Evolutionary conservation across 106 monocot genomes (phyloP).

Genomic region (Allium fistulosum): DNA sequence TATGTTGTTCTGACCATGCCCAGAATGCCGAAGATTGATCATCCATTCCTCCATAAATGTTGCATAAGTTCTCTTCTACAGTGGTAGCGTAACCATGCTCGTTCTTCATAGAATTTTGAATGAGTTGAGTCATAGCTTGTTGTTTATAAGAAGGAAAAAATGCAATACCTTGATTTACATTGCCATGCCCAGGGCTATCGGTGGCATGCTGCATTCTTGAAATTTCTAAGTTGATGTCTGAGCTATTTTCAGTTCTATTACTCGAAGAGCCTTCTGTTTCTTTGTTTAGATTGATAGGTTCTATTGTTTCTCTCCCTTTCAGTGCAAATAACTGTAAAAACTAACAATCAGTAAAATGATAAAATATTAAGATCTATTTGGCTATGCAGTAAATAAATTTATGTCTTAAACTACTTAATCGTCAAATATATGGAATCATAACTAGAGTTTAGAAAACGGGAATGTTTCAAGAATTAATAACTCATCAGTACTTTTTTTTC

Average conservation of each 20-base stretch:
- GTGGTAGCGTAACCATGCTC: constrained; percentile 9
- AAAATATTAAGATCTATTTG: too few species aligned
- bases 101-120: constrained; percentile 3
- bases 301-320: constrained; percentile 24
- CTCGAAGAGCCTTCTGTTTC: constrained; percentile 52
- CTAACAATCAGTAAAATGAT: too few species aligned
- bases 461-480: not conserved
- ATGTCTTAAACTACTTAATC: too few species aligned
- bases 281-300: constrained; percentile 44
- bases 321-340: constrained; percentile 29
- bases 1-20: constrained; percentile 46
- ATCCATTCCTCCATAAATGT: constrained; percentile 12
- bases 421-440: too few species aligned
- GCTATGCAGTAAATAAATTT: too few species aligned
- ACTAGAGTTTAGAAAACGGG: not conserved
- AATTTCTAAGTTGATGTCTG: constrained; percentile 33
- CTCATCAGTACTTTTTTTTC: not conserved
- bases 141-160: constrained; percentile 17
- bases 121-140: not conserved
- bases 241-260: constrained; percentile 50
- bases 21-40: constrained; percentile 33
- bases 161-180: constrained; percentile 3
- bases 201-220: not conserved
- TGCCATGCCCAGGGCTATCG: constrained; percentile 4
- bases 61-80: constrained; percentile 18